Percentiles rank a stretch among this genome's conserved stretches.
Conservation (phyloP, 2,329 filamentous ascomycete genomes). For the Pezicula carpinea region DNA sequence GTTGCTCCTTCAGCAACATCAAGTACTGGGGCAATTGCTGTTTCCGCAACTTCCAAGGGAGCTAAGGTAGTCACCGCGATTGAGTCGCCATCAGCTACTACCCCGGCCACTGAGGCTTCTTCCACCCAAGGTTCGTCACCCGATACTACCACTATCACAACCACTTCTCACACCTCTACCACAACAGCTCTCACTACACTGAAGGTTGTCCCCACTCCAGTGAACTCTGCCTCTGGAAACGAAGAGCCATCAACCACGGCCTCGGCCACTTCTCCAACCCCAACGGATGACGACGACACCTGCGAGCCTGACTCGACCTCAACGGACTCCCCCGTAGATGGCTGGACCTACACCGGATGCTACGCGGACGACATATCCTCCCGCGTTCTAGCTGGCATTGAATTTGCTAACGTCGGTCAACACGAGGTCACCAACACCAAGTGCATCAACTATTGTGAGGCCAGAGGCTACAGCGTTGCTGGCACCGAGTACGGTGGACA, state of each 20-base stretch:
- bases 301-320: constrained; percentile 9
- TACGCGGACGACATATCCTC: constrained; percentile 32
- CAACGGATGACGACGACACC: background rate
- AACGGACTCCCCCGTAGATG: constrained; percentile 16
- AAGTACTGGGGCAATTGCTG: background rate
- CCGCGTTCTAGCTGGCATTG: constrained; percentile 36
- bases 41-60: no score
- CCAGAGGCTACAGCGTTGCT: constrained; percentile 39
- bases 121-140: background rate
- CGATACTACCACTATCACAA: background rate
- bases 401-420: constrained; percentile 36
- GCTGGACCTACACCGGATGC: constrained; percentile 39
- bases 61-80: constrained; percentile 1
- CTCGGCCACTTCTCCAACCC: background rate
- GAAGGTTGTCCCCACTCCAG: background rate
- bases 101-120: constrained; percentile 1
- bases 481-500: constrained; percentile 44
- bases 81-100: background rate
- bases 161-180: background rate
- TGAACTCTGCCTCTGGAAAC: background rate
- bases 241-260: constrained; percentile 2
- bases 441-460: constrained; percentile 45
- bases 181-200: background rate
- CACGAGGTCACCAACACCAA: constrained; percentile 36
- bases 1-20: constrained; percentile 1